A percentile compares a stretch with the other conserved stretches of the same genome.
Conservation (phyloP, 495 filamentous ascomycete genomes). For the Penicillium paxilli region DNA sequence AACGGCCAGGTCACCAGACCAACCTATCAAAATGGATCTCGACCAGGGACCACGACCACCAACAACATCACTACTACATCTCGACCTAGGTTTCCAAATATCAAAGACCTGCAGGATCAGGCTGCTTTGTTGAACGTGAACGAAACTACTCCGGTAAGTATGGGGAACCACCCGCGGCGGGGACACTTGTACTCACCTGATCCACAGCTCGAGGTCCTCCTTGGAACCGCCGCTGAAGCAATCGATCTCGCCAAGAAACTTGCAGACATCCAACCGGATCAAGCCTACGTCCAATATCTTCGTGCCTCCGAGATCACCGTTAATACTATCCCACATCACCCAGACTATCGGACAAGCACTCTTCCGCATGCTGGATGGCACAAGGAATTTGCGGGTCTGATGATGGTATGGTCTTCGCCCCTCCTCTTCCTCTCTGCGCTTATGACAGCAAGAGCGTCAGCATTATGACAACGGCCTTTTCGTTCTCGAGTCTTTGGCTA, state of each 20-base stretch:
- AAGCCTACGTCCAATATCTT: slow-evolving; percentile 75
- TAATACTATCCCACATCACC: slow-evolving; percentile 70
- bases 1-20: slow-evolving; percentile 26
- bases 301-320: slow-evolving; percentile 74
- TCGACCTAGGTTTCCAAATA: slow-evolving; percentile 60
- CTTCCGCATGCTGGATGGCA: slow-evolving; percentile 37
- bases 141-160: slow-evolving; percentile 43
- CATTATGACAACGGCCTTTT: neutral
- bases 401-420: slow-evolving; percentile 31
- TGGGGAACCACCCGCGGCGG: neutral
- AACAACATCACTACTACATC: no score
- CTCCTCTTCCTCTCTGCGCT: neutral
- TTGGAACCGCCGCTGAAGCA: slow-evolving; percentile 36
- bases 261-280: slow-evolving; percentile 55
- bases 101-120: slow-evolving; percentile 68
- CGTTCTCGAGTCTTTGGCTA: neutral
- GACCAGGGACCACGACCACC: neutral
- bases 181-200: slow-evolving; percentile 18
- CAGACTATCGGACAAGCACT: slow-evolving; percentile 53
- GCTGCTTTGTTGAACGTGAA: slow-evolving; percentile 41
- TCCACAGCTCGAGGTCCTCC: slow-evolving; percentile 34
- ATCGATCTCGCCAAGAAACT: slow-evolving; percentile 34
- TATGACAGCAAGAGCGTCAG: no score
- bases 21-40: slow-evolving; percentile 25
- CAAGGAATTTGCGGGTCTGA: slow-evolving; percentile 42